Base-by-base conservation (phyloP, 345 rosid species). In the Brassica nigra region DNA sequence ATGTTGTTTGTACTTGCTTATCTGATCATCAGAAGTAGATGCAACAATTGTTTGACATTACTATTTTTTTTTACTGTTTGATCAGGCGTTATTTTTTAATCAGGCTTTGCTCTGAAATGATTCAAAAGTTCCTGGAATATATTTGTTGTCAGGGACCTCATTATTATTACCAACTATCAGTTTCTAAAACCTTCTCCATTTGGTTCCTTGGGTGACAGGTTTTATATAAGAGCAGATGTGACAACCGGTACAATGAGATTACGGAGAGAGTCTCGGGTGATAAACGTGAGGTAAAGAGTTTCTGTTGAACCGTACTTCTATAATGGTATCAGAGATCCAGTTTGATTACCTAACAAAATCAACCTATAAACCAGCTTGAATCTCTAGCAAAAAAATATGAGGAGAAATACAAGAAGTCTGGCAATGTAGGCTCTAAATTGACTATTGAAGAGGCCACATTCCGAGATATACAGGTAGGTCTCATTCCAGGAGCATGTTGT, bases 391-490 rank as follows among this genome's bases (percentile, higher is more conserved):
- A 84, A 81, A 95, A 88, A 77, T 95, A 95, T 16, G 97, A 90
- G 80, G 97, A 93, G 87, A 95, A 95, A 86, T 95, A 86, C 88
- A 91, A 84, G 87, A 82, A 89, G 89, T 70, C 89, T 66, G 98
- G 98, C 68, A 94, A 90, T 87, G 99, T 89, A 20, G 97, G 97
- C 75, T 91, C 98, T 76, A 91, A 87, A 76, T 83, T 95, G 82
- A 88, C 92, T 65, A 88, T 93, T 76, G 99, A 95, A 83, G 97
- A 95, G 87, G 92, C 99, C 49, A 91, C 99, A 27, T 95, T 95
- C 84, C 98, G 98, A 34, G 97, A 93, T 88, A 86, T 93, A 84
- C 99, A 95, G 97, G 99, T 95, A 83, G 44, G 37, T 59, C 12
- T 62, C 54, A 65, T 78, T 70, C n/a, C 68, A 5, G 68, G 68